phyloP scores from a whole-genome alignment of 768 basidiomycete species.

The Crepidotus variabilis region DNA sequence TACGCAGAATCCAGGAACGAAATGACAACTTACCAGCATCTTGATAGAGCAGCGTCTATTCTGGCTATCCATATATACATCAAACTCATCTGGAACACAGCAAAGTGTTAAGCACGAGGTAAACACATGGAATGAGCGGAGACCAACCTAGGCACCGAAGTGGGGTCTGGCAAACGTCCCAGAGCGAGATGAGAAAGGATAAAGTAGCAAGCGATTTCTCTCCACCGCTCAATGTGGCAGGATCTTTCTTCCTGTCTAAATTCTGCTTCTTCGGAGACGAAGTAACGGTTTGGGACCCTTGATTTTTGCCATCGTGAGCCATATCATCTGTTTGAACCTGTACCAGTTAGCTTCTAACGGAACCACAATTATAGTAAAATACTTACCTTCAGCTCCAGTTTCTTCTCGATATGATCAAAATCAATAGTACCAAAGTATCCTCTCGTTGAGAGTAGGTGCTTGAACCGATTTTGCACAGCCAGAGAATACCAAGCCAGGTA shows the following conservation, averaged over 20 bases:
- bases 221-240: conserved; percentile 4
- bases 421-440: conserved; percentile 2
- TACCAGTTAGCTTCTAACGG: neutral
- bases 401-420: conserved; percentile 1
- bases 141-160: conserved; percentile 4
- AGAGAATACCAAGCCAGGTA: neutral
- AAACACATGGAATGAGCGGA: neutral
- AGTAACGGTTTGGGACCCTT: neutral
- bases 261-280: neutral
- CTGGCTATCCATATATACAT: conserved; percentile 7
- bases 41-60: conserved; percentile 1
- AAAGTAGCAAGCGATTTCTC: conserved; percentile 6
- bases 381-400: conserved; percentile 1
- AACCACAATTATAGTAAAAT: neutral
- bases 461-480: conserved; percentile 3
- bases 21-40: conserved; percentile 4
- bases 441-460: conserved; percentile 1
- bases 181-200: conserved; percentile 5
- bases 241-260: conserved; percentile 4
- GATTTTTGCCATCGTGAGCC: neutral
- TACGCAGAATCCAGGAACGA: neutral
- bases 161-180: conserved; percentile 3
- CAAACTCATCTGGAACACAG: conserved; percentile 5
- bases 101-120: neutral
- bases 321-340: conserved; percentile 7